Base-by-base conservation (phyloP, 1,284 basidiomycete genomes). In the Rhodotorula glutinis region DNA sequence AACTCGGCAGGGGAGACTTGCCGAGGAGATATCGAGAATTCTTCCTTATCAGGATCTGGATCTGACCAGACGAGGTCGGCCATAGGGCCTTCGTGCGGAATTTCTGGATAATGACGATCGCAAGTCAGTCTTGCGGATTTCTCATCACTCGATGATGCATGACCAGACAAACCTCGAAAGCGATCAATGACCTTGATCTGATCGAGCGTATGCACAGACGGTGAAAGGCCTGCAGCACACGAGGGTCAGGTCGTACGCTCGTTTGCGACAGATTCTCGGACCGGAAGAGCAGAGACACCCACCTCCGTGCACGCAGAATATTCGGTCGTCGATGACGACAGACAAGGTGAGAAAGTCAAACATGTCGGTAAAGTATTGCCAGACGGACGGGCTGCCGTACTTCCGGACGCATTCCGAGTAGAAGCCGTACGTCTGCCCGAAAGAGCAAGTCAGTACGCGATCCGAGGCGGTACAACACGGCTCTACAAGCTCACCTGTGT, bases 291-390 rank as follows among this genome's bases (percentile, higher is more conserved):
- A 1, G 30, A 49, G n/a, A n/a, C n/a, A 76, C 82, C 65, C 74
- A 89, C 92, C 95, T 74, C 95, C 95, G 76, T 99, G 95, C 4
- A 99, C 95, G 77, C 96, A 99, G 79, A 99, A 98, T 83, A 99
- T 98, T 76, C 88, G 89, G 82, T 98, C 92, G 81, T 99, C 96
- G 76, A 99, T 98, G 67, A 99, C 95, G 65, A 96, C 94, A 46
- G 91, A 93, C 59, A 99, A 83, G 11, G 96, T 98, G 72, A 99
- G 81, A 80, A 95, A 98, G 83, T 99, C 96, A 80, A 99, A 99
- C 96, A 99, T 98, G 82, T 99, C 96, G 68, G 96, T 98, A 77
- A 98, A 98, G 80, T 98, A 98, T 47, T 92, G 94, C 96, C 96
- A 99, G 49, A 98, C 95, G 75, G 91, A 90, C 33, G 71, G 87